Evolutionary conservation across 2,329 filamentous ascomycete genomes (phyloP), one percentile per base, ranked within the genome.

Genomic region (Ophiostoma himal-ulmi): DNA sequence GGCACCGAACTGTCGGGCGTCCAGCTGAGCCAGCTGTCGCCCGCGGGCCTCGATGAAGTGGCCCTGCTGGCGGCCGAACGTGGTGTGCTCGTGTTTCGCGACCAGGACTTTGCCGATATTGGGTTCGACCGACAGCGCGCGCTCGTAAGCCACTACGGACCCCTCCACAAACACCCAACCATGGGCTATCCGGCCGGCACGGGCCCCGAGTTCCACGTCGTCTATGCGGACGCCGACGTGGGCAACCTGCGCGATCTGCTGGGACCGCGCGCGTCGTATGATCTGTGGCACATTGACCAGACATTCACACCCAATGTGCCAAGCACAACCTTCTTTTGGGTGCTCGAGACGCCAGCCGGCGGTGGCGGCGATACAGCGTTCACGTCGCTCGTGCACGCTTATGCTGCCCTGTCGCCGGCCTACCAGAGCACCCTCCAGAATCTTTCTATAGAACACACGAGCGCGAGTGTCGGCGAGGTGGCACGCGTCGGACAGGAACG

Each of bases 281-380:
- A 95, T 1, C 91, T 92, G 6, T 97, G 93, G 93, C 93, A 97
- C 81, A 91, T 89, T 0, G 94, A 97, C 75, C 89, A 96, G 2
- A 91, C 91, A 0, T 97, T 96, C 77, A 94, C 97, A 81, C 39
- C 39, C 39, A 44, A 44, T 44, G 39, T 44, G 1, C 93, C 94
- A 0, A 92, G 93, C 34, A 96, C 93, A 0, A 96, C 94, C 0
- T 96, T 97, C 80, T 80, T 97, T 48, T 96, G 96, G 77, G 84
- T 93, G 68, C 85, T 97, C 22, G 93, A 97, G 76, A 89, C 86
- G 52, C 93, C 93, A 0, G 83, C 86, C 48, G 88, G 87, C 0
- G 93, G 93, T 39, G 93, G 93, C 14, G 39, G 39, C 39, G 39
- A 44, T 17, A 44, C 39, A 17, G 39, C 39, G 2, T 97, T 96